Evolutionary conservation across 1,284 basidiomycete species (phyloP).

Genomic region (Ustilago sp.): DNA sequence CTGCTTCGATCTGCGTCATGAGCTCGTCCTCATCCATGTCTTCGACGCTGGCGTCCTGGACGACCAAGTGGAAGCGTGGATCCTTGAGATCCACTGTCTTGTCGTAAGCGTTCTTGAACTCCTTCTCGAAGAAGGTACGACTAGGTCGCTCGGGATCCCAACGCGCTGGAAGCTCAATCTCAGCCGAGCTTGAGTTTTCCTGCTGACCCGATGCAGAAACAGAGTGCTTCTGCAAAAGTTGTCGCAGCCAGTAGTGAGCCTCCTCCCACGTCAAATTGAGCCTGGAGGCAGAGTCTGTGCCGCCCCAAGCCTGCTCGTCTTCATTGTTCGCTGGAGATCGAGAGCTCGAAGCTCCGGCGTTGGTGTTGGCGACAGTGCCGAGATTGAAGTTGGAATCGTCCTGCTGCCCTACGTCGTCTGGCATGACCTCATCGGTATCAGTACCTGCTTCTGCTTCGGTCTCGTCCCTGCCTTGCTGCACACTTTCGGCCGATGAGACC

Average conservation of each 20-base stretch:
- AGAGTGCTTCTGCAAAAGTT: slow-evolving; percentile 28
- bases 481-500: background rate
- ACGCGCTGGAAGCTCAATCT: slow-evolving; percentile 20
- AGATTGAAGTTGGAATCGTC: background rate
- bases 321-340: background rate
- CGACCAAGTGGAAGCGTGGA: slow-evolving; percentile 44
- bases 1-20: slow-evolving; percentile 34
- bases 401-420: background rate
- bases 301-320: slow-evolving; percentile 13
- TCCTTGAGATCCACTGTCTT: slow-evolving; percentile 41
- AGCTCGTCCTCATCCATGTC: slow-evolving; percentile 39
- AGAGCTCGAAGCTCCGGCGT: background rate
- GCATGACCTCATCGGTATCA: background rate
- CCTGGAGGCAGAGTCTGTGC: slow-evolving; percentile 12
- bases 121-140: slow-evolving; percentile 51
- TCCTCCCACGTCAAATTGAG: slow-evolving; percentile 46
- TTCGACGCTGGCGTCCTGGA: slow-evolving; percentile 46
- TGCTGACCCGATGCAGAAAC: background rate
- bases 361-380: background rate
- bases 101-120: slow-evolving; percentile 43
- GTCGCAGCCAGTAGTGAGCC: slow-evolving; percentile 43
- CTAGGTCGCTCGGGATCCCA: slow-evolving; percentile 51
- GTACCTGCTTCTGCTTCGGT: background rate
- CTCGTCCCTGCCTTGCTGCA: background rate
- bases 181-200: no score